Evolutionary conservation across 2,329 filamentous ascomycete genomes (phyloP).

Genomic region (Pseudopithomyces maydicus): DNA sequence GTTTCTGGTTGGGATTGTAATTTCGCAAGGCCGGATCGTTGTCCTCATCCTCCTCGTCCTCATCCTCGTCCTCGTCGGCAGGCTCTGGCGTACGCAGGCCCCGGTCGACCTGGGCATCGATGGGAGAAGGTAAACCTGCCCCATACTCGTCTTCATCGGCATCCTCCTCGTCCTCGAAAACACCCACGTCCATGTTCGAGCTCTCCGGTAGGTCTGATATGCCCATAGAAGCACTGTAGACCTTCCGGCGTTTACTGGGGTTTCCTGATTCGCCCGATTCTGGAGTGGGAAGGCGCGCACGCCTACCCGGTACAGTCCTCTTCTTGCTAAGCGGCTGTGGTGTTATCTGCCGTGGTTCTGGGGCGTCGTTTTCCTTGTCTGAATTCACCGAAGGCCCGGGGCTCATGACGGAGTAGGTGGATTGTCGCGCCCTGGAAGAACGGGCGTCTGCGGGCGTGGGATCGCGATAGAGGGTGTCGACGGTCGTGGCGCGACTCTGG

Average conservation of each 20-base stretch:
- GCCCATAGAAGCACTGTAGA: conserved; percentile 40
- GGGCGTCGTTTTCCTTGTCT: conserved; percentile 53
- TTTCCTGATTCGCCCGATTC: conserved; percentile 40
- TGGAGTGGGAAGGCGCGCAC: conserved; percentile 44
- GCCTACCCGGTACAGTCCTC: conserved; percentile 45
- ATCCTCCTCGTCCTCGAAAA: conserved; percentile 29
- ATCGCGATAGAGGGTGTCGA: conserved; percentile 45
- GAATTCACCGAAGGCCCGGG: conserved; percentile 39
- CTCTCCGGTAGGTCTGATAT: conserved; percentile 7
- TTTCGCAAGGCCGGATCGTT: conserved; percentile 45
- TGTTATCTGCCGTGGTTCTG: conserved; percentile 32
- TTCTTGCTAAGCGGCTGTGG: conserved; percentile 46
- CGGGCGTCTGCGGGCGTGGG: conserved; percentile 27
- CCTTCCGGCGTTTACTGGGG: conserved; percentile 52
- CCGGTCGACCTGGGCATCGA: conserved; percentile 4
- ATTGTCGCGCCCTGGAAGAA: conserved; percentile 24
- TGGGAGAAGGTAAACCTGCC: neutral
- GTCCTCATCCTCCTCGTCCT: conserved; percentile 23
- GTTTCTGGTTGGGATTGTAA: conserved; percentile 84
- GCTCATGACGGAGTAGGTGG: conserved; percentile 40
- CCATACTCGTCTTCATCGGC: neutral
- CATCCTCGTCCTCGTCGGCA: conserved; percentile 4
- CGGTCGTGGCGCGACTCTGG: conserved; percentile 33
- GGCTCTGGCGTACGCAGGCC: conserved; percentile 3
- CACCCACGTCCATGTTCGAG: conserved; percentile 1